Conservation (phyloP, 192 early-diverging fungal genomes). For the Gaertneriomyces semiglobifer region DNA sequence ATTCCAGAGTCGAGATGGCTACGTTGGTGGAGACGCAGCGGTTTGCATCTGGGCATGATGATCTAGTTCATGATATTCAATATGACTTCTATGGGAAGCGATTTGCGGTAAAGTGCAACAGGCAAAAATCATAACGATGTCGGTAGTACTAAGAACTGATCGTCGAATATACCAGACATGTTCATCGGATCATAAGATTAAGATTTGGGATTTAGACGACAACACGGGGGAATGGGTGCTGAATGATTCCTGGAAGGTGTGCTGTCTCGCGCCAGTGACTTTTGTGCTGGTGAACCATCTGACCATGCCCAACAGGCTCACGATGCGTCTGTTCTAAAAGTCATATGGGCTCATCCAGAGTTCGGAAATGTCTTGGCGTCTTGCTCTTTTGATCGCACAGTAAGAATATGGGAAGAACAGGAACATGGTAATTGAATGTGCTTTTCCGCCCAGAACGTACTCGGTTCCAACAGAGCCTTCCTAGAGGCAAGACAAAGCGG, state of each 20-base stretch:
- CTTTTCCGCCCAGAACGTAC: not conserved
- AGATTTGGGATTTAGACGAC: constrained; percentile 86
- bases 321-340: constrained; percentile 78
- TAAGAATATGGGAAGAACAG: constrained; percentile 90
- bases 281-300: not conserved
- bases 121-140: not conserved
- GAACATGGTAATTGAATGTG: constrained; percentile 51
- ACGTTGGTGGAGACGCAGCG: not conserved
- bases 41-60: constrained; percentile 78
- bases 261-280: not conserved
- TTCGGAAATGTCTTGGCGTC: constrained; percentile 87
- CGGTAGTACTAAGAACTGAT: constrained; percentile 1
- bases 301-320: constrained; percentile 54
- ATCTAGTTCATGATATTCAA: constrained; percentile 88
- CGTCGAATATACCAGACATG: constrained; percentile 55
- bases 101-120: constrained; percentile 49
- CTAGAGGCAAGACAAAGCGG: constrained; percentile 23
- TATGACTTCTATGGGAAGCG: constrained; percentile 93
- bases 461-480: not conserved
- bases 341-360: constrained; percentile 97
- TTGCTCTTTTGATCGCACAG: constrained; percentile 87
- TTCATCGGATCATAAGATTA: constrained; percentile 89
- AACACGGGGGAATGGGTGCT: constrained; percentile 67
- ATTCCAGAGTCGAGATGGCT: no score
- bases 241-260: constrained; percentile 75